Base-by-base conservation (phyloP, 306 rosid genomes). In the Castanospermum australe region DNA sequence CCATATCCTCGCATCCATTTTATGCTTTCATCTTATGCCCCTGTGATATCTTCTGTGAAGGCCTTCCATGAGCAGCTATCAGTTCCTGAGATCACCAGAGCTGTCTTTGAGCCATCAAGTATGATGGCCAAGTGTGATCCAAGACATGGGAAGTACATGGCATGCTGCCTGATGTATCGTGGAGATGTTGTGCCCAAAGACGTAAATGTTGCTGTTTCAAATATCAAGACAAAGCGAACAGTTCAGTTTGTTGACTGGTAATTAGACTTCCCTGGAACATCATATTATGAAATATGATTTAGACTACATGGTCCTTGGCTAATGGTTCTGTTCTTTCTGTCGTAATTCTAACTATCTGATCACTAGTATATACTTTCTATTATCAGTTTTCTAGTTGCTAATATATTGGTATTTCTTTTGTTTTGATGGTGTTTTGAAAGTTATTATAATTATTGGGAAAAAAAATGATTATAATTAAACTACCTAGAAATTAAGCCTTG, bases 71-170 rank as follows among this genome's bases (percentile, higher is more conserved):
- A 91, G 79, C 90, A 86, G 52, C 71, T 89, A 13, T 86, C 92
- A 0, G 92, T 91, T 66, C 90, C 93, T 2, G 96, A 91, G 87
- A 91, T 91, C 81, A 91, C 96, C 8, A 91, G 81, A 20, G 84
- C 92, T 33, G 93, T 89, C 17, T 89, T 91, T 81, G 96, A 91
- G 72, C 93, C 96, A 64, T 82, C 93, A 44, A 89, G 90, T 74
- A 89, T 89, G 93, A 91, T 91, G 96, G 93, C 82, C 54, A 91
- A 91, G 84, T 91, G 96, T 83, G 96, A 91, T 68, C 96, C 96
- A 18, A 91, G 96, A 76, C 89, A 89, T 54, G 96, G 93, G 14
- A 91, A 91, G 76, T 91, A 91, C 88, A 91, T 89, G 96, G 96
- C 96, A 4, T 91, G 96, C 73, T 91, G 96, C 83, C 77, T 91